Evolutionary conservation across 75 land plant genomes (phyloP).

Genomic region (Sequoia sempervirens): DNA sequence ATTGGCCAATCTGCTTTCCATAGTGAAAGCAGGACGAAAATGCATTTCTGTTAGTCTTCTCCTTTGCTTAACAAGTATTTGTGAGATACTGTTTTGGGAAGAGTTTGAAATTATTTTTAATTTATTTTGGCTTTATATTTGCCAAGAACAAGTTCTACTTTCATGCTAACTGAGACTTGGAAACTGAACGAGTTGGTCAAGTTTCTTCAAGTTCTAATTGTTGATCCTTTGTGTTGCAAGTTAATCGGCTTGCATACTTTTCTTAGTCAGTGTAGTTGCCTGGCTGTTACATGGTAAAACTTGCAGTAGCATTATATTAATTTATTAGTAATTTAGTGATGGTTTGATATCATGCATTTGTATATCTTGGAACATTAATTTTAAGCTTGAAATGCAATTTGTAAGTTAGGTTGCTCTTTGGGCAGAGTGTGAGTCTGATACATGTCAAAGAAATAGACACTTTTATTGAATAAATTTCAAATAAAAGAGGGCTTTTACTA

Average conservation of each 20-base stretch:
- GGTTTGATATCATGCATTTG: neutral
- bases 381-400: neutral
- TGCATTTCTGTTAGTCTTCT: neutral
- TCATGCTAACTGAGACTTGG: neutral
- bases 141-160: neutral
- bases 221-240: neutral
- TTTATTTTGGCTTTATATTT: neutral
- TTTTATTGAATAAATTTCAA: neutral
- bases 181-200: neutral
- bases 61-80: neutral
- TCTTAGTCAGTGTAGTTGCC: neutral
- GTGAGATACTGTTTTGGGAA: neutral
- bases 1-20: neutral
- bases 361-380: neutral
- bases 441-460: neutral
- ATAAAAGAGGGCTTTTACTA: neutral
- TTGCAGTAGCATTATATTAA: neutral
- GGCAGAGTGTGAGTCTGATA: neutral
- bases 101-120: neutral
- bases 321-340: too few species aligned
- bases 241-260: neutral
- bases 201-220: neutral
- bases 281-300: neutral
- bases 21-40: neutral
- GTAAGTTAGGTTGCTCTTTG: neutral